phyloP scores from a whole-genome alignment of 2,329 filamentous ascomycete species.

The Exserohilum rostratum region DNA sequence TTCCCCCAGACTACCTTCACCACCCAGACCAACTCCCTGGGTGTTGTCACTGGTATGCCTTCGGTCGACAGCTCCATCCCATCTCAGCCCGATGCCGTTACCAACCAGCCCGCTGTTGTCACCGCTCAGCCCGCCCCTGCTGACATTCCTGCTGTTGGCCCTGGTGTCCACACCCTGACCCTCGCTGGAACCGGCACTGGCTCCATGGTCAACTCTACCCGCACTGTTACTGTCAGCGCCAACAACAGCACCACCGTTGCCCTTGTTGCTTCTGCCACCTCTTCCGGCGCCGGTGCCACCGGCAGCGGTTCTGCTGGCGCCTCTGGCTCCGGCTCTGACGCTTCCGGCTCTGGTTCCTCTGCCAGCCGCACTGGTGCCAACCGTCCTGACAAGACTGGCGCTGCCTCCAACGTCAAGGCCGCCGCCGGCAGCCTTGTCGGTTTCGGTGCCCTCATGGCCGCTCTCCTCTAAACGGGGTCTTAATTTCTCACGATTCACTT shows the following conservation, averaged over 20 bases:
- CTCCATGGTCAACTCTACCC: slow-evolving; percentile 36
- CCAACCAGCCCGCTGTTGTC: slow-evolving; percentile 28
- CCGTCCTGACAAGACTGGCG: slow-evolving; percentile 20
- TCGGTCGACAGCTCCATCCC: slow-evolving; percentile 32
- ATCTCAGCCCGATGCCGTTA: slow-evolving; percentile 32
- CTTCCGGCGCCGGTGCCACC: slow-evolving; percentile 14
- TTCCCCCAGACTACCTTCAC: slow-evolving; percentile 39
- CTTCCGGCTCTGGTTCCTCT: slow-evolving; percentile 6
- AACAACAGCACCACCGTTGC: slow-evolving; percentile 45
- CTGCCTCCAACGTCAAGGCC: slow-evolving; percentile 39
- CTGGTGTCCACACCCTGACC: slow-evolving; percentile 44
- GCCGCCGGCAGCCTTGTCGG: slow-evolving; percentile 41
- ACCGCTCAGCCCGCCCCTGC: slow-evolving; percentile 35
- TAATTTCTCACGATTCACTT: not conserved
- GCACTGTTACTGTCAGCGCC: slow-evolving; percentile 41
- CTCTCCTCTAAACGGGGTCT: slow-evolving; percentile 42
- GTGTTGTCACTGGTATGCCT: slow-evolving; percentile 41
- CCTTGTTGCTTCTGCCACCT: slow-evolving; percentile 18
- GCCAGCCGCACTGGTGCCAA: slow-evolving; percentile 21
- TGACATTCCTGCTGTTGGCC: slow-evolving; percentile 45
- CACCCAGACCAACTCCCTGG: slow-evolving; percentile 42
- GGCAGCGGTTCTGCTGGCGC: slow-evolving; percentile 22
- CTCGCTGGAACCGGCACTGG: slow-evolving; percentile 31
- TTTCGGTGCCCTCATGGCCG: slow-evolving; percentile 45
- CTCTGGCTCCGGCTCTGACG: slow-evolving; percentile 21